These are phyloP conservation scores for Colletotrichum melonis DNA, from an alignment of 2,329 filamentous ascomycete genomes.

Conservation along the genomic window DNA sequence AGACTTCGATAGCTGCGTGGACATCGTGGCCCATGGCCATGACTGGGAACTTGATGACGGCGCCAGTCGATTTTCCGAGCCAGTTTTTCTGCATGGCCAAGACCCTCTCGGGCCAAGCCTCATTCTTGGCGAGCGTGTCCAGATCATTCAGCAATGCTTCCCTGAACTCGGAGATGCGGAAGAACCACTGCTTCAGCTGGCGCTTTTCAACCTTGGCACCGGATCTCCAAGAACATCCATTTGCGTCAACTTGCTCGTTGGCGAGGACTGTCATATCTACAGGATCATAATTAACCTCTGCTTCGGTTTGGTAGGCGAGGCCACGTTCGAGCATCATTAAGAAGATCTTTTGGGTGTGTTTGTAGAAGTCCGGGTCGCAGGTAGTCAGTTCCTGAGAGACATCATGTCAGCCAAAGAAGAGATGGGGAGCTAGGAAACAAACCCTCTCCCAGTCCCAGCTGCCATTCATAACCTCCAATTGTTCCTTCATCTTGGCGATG, in stretches of 20 bases:
- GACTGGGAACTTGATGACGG: slow-evolving; percentile 77
- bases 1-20: slow-evolving; percentile 72
- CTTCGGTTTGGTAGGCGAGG: slow-evolving; percentile 85
- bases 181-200: slow-evolving; percentile 88
- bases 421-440: slow-evolving; percentile 49
- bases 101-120: slow-evolving; percentile 85
- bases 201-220: slow-evolving; percentile 86
- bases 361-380: slow-evolving; percentile 87
- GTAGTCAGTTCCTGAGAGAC: slow-evolving; percentile 79
- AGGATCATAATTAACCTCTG: slow-evolving; percentile 90
- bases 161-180: slow-evolving; percentile 84
- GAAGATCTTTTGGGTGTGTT: slow-evolving; percentile 89
- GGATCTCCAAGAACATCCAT: slow-evolving; percentile 88
- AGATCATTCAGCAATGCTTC: slow-evolving; percentile 79
- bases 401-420: slow-evolving; percentile 15
- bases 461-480: slow-evolving; percentile 82
- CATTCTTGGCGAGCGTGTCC: slow-evolving; percentile 69
- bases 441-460: slow-evolving; percentile 87
- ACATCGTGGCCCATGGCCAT: slow-evolving; percentile 53
- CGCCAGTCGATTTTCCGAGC: slow-evolving; percentile 83
- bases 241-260: slow-evolving; percentile 92
- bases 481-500: slow-evolving; percentile 86
- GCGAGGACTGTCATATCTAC: slow-evolving; percentile 90
- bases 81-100: slow-evolving; percentile 87
- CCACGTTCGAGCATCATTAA: slow-evolving; percentile 79